Evolutionary conservation across 1,284 basidiomycete genomes (phyloP).

Genomic region (Cryptococcus sp.): DNA sequence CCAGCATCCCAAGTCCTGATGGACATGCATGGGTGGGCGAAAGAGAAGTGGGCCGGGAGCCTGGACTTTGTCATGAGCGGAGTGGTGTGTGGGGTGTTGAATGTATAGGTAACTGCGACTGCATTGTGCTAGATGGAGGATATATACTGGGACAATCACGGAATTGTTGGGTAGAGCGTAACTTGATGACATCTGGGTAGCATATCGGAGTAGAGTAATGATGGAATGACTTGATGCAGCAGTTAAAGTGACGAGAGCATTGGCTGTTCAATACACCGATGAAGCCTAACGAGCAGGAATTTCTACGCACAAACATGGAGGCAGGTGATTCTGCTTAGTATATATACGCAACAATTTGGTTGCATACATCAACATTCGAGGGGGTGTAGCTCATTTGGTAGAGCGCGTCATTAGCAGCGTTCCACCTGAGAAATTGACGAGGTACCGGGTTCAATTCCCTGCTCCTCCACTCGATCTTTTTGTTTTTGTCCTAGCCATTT

Average conservation of each 20-base stretch:
- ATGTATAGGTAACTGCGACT: no score
- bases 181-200: no score
- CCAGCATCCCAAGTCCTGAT: conserved; percentile 45
- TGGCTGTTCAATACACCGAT: no score
- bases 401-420: conserved; percentile 63
- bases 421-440: conserved; percentile 17
- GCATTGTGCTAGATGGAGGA: no score
- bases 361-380: conserved; percentile 26
- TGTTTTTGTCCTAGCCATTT: conserved; percentile 6
- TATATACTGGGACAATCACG: no score
- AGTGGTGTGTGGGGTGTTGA: conserved; percentile 39
- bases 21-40: conserved; percentile 46
- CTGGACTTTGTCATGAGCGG: conserved; percentile 48
- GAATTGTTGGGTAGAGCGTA: no score
- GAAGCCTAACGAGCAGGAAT: no score
- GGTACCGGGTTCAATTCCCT: conserved; percentile 30
- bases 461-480: conserved; percentile 17
- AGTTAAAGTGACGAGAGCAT: no score
- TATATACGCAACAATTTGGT: not conserved
- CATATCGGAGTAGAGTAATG: no score
- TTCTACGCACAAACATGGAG: no score
- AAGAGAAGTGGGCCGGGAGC: conserved; percentile 36
- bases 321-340: no score
- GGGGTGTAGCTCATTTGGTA: conserved; percentile 91
- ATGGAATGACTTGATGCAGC: no score